Evolutionary conservation across 169 alveolate species (phyloP).

Genomic region (Sarcocystis neurona): DNA sequence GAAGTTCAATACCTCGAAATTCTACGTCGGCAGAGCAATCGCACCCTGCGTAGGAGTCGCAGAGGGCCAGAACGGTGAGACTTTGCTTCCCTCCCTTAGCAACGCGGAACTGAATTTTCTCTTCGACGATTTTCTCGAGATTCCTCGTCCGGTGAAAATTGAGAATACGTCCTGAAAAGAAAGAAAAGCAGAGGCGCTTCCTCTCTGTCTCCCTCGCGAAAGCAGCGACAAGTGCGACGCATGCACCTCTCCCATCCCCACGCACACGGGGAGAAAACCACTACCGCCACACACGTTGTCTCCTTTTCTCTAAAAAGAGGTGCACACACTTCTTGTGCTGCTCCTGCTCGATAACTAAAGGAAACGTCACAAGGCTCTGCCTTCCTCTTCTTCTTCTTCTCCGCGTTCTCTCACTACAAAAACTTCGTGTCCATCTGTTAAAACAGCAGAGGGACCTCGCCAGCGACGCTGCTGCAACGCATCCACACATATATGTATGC

Average conservation of each 20-base stretch:
- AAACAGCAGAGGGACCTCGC: too few species aligned
- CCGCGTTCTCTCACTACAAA: too few species aligned
- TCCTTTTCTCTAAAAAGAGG: not conserved
- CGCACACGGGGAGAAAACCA: not conserved
- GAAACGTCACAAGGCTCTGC: too few species aligned
- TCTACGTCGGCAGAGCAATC: conserved; percentile 56
- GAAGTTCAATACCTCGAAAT: conserved; percentile 49
- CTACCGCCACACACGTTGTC: not conserved
- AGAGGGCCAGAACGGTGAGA: conserved; percentile 43
- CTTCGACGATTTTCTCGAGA: conserved; percentile 61
- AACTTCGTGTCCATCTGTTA: too few species aligned
- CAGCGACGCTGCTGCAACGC: too few species aligned
- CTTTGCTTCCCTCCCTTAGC: conserved; percentile 59
- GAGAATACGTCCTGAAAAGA: conserved; percentile 58
- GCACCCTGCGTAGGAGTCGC: conserved; percentile 68
- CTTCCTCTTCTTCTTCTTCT: too few species aligned
- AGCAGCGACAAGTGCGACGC: not conserved
- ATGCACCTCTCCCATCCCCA: not conserved
- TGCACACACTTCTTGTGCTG: too few species aligned
- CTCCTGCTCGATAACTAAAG: too few species aligned
- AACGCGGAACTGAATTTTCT: conserved; percentile 57
- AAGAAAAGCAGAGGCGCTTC: not conserved
- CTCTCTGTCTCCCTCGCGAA: not conserved
- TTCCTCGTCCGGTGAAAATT: conserved; percentile 41
- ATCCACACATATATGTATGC: too few species aligned